These are phyloP conservation scores for Morella rubra DNA, from an alignment of 306 rosid species.

Conservation along the genomic window DNA sequence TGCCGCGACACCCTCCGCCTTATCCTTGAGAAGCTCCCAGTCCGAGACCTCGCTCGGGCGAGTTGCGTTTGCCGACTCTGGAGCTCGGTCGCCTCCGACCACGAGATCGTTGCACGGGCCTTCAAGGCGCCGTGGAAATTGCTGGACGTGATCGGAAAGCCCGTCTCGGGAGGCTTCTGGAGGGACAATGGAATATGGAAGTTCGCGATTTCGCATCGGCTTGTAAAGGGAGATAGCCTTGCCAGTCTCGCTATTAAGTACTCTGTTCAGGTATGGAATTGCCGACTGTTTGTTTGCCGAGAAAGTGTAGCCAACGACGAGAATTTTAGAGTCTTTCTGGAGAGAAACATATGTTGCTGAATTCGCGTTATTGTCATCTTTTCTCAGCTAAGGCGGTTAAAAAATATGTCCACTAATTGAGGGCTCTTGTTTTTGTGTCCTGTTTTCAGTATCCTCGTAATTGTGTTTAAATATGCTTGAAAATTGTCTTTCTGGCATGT, in stretches of 20 bases:
- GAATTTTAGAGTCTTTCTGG: neutral
- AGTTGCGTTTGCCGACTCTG: constrained; percentile 85
- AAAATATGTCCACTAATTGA: neutral
- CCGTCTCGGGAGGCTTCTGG: constrained; percentile 89
- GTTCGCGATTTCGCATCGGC: constrained; percentile 79
- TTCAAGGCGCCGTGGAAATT: constrained; percentile 76
- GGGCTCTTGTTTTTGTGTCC: neutral
- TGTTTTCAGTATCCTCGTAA: neutral
- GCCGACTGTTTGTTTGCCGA: neutral
- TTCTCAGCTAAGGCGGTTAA: neutral
- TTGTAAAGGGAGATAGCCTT: constrained; percentile 67
- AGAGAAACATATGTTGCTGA: too few relatives aligned
- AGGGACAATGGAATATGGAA: constrained; percentile 66
- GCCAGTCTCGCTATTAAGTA: constrained; percentile 94
- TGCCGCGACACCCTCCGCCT: constrained; percentile 77
- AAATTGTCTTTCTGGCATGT: neutral
- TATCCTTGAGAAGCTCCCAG: constrained; percentile 71
- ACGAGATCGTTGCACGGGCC: constrained; percentile 52
- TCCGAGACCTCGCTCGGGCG: constrained; percentile 73
- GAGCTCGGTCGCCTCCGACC: constrained; percentile 83
- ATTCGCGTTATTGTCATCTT: neutral
- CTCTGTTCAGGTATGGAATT: constrained; percentile 64
- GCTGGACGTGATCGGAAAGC: constrained; percentile 56
- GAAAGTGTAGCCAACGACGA: constrained; percentile 4
- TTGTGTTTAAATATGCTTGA: neutral